Base-by-base conservation (phyloP, 2,329 filamentous ascomycete species). In the Myrmaecium sp. region DNA sequence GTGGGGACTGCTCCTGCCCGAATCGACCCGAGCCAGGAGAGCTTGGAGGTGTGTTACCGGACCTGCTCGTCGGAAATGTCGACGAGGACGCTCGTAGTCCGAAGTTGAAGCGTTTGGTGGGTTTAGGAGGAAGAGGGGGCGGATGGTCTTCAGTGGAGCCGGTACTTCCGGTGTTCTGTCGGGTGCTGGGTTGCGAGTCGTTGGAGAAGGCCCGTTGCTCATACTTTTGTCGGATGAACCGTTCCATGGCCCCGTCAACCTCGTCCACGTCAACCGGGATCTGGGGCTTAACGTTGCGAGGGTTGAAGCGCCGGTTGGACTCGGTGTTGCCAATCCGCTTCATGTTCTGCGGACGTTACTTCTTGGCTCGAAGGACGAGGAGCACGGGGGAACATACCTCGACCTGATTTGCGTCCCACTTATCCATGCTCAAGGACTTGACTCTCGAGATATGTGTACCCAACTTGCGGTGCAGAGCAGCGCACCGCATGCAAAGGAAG, bases 371-470 rank as follows among this genome's bases (percentile, higher is more conserved):
- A 16, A 27, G 14, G 14, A 32, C 24, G 17, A 33, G 15, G 12
- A 25, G 30, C n/a, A 44, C 30, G 36, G 19, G 5, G n/a, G 21
- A 21, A 55, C 69, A 55, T 61, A 93, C 84, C 57, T 98, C 89
- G 36, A 98, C 84, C 57, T 98, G 89, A 33, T 95, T 89, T 44
- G 76, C 75, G 25, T 79, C 74, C 89, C 89, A 98, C 39, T 77
- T 89, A 55, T 98, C 89, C 84, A 98, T 95, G 52, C 79, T 95
- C 57, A 98, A 56, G 19, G 84, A 95, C 56, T 98, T 98, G 60
- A 98, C 83, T 54, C 98, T 98, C 38, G 84, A 94, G 36, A 98
- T 82, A 54, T 98, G 89, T 21, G 89, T 95, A 34, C 89, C 89
- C 44, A 98, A 64, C 57, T 95, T 95, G 46, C 89, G 80, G 60